phyloP scores from a whole-genome alignment of 2,329 filamentous ascomycete species.

The Ophiostoma fasciatum region DNA sequence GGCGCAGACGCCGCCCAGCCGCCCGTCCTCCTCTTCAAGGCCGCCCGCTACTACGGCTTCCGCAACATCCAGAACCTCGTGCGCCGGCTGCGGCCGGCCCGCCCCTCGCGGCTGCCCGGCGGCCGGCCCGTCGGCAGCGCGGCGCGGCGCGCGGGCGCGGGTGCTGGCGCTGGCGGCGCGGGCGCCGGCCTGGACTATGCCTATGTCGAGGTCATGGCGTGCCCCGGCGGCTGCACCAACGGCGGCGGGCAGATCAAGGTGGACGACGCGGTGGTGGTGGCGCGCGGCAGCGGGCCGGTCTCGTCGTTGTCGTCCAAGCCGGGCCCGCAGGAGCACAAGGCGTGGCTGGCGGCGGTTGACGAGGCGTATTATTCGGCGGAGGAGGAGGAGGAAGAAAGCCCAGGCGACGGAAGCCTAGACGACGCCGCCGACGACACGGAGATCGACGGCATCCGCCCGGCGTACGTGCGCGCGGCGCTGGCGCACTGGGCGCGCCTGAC shows the following conservation, averaged over 20 bases:
- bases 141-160: slow-evolving; percentile 21
- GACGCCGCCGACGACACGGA: slow-evolving; percentile 3
- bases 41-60: slow-evolving; percentile 92
- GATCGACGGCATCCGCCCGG: slow-evolving; percentile 51
- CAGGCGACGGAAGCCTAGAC: background rate
- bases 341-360: slow-evolving; percentile 69
- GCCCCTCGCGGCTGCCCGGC: slow-evolving; percentile 64
- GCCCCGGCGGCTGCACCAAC: slow-evolving; percentile 96
- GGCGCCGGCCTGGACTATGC: slow-evolving; percentile 51
- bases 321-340: slow-evolving; percentile 67
- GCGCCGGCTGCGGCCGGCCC: slow-evolving; percentile 71
- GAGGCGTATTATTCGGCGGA: slow-evolving; percentile 80
- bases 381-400: slow-evolving; percentile 26
- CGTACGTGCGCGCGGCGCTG: slow-evolving; percentile 52
- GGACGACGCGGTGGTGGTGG: slow-evolving; percentile 53
- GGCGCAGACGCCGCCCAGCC: background rate
- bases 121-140: slow-evolving; percentile 45
- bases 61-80: slow-evolving; percentile 97
- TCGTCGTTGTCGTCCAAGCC: too few species aligned
- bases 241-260: slow-evolving; percentile 91
- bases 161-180: slow-evolving; percentile 18
- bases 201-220: slow-evolving; percentile 99
- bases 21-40: slow-evolving; percentile 49
- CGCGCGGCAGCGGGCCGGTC: too few species aligned
- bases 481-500: slow-evolving; percentile 63